Evolutionary conservation across 495 filamentous ascomycete genomes (phyloP).

Genomic region (Daldinia childiae): DNA sequence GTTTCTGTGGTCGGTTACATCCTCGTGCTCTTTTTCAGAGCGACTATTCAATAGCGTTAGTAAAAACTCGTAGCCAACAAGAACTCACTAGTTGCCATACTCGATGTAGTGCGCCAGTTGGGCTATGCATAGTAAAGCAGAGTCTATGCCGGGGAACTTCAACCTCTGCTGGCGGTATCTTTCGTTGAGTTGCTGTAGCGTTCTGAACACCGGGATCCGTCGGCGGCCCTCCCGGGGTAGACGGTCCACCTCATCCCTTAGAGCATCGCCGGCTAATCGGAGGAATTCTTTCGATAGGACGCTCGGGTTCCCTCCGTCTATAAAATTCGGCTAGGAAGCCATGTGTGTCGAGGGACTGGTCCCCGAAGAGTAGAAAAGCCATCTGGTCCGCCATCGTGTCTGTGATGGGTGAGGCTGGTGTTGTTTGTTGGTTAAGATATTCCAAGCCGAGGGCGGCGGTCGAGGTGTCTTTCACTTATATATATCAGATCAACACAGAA

Average conservation of each 20-base stretch:
- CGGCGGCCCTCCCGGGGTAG: constrained; percentile 68
- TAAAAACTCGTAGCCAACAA: constrained; percentile 7
- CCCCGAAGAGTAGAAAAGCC: constrained; percentile 73
- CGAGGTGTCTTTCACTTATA: constrained; percentile 46
- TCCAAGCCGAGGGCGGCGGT: constrained; percentile 20
- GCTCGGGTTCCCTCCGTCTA: constrained; percentile 69
- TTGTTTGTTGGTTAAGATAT: constrained; percentile 27
- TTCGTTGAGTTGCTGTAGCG: constrained; percentile 74
- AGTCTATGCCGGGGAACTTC: constrained; percentile 71
- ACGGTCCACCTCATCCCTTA: constrained; percentile 70
- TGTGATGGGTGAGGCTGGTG: constrained; percentile 30
- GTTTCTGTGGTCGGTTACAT: constrained; percentile 52
- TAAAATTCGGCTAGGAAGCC: constrained; percentile 69
- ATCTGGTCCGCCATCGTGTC: constrained; percentile 55
- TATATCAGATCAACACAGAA: constrained; percentile 42
- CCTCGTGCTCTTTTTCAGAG: constrained; percentile 57
- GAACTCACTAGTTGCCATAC: constrained; percentile 56
- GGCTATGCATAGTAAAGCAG: constrained; percentile 72
- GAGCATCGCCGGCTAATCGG: constrained; percentile 66
- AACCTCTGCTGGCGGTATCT: constrained; percentile 65
- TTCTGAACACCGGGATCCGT: constrained; percentile 73
- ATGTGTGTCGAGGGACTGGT: constrained; percentile 79
- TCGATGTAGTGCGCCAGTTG: constrained; percentile 81
- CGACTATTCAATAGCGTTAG: constrained; percentile 49
- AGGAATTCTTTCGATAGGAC: constrained; percentile 72